Evolutionary conservation across 257 asterid genomes (phyloP), one percentile per base, ranked within the genome.

Genomic region (Nicotiana paniculata): DNA sequence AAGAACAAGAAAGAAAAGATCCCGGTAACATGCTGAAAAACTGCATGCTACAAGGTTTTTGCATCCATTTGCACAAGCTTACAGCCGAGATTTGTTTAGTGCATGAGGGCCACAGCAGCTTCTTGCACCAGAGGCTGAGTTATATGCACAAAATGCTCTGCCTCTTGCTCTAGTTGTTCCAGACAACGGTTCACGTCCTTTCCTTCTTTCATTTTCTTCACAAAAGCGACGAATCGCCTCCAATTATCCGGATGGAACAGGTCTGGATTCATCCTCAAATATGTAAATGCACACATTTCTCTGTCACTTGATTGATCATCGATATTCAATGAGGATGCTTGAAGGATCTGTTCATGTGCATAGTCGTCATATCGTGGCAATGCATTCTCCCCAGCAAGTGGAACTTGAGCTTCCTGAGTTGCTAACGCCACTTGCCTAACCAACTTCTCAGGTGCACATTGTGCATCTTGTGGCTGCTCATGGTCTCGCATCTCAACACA

Each of bases 281-380:
- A 96, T 2, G 99, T 96, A 70, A 96, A 96, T 2, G 99, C 99
- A 26, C 99, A 94, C 99, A 96, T 96, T 83, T 90, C 93, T 68
- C 89, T 77, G 0, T 78, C 90, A 1, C 80, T 84, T 0, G 93
- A 82, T 0, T 87, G 61, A 1, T 87, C 91, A 4, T 90, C 93
- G 1, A 89, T 51, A 6, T 88, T 84, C 83, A 92, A 61, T 0
- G 96, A 87, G 0, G 99, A 69, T 4, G 98, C 87, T 1, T 77
- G 77, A 75, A 96, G 30, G 17, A 96, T 96, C 81, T 94, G 97
- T 28, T 93, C 97, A 43, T 93, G 98, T 0, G 99, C 98, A 13
- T 80, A 81, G 2, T 91, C 97, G 1, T 96, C 99, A 2, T 89
- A 96, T 48, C 99, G 85, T 1, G 97, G 98, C 48, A 96, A 86